Base-by-base conservation (phyloP, 495 filamentous ascomycete genomes). In the Lasiosphaeria hispida region DNA sequence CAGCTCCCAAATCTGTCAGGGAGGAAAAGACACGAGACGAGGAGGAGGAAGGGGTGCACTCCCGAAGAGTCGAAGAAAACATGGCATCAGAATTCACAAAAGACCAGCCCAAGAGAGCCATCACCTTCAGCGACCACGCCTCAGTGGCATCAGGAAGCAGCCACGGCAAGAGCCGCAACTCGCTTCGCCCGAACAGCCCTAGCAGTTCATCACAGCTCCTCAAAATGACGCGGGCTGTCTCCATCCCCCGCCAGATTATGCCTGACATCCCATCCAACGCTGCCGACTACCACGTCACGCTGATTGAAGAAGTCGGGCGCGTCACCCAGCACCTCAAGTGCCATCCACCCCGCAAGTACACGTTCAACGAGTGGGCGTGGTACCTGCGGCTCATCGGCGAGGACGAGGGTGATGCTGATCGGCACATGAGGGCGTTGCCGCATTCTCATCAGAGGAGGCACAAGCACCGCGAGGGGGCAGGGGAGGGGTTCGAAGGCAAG, bases 351-450 rank as follows among this genome's bases (percentile, higher is more conserved):
- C 83, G 84, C 48, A 81, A 85, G 66, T 96, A 93, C 69, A 79
- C 81, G 11, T 95, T 89, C 66, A 73, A 84, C 8, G 90, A 95
- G 67, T 96, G 91, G 91, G 83, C 85, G 8, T 90, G 85, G 73
- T 95, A 85, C 65, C 80, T 96, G 15, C 79, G 78, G 19, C 78
- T 96, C 2, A 79, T 93, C 13, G 90, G 89, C 13, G 83, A 90
- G 67, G 81, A 92, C 62, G 84, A 87, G 64, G 70, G 69, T 30
- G 67, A 73, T 61, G 69, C 71, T 38, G 66, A 72, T 9, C 74
- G 63, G 42, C 80, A 84, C 57, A 62, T 72, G 8, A 61, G 64
- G 49, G 60, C 58, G 2, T 53, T 53, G 30, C 44, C 55, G 13
- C 50, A 57, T 5, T 11, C 18, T 17, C 17, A 58, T 23, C 23